Conservation (phyloP, 192 early-diverging fungal species). For the Gryganskiella cystojenkinii region DNA sequence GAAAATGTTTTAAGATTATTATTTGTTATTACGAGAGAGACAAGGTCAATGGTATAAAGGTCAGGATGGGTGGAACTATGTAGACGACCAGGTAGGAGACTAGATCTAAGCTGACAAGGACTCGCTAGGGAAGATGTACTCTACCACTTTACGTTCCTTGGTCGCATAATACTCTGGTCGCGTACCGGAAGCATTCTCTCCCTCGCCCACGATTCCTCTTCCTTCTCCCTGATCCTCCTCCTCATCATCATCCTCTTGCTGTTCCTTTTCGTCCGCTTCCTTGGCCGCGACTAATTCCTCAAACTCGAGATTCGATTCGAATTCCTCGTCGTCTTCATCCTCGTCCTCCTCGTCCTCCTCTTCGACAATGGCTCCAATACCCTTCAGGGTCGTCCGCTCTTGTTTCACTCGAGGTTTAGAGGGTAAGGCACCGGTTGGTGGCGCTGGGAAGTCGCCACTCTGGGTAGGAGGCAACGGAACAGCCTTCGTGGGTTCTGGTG, state of each 20-base stretch:
- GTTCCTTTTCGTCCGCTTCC: conserved; percentile 6
- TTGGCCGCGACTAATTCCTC: conserved; percentile 25
- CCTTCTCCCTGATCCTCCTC: no score
- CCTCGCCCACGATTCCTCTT: conserved; percentile 9
- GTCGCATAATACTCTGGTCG: conserved; percentile 51
- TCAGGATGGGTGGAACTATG: no score
- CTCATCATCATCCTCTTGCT: no score
- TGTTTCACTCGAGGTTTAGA: conserved; percentile 12
- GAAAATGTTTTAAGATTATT: no score
- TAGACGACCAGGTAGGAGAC: no score
- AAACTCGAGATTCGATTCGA: conserved; percentile 22
- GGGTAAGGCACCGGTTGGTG: conserved; percentile 39
- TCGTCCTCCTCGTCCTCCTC: conserved; percentile 34
- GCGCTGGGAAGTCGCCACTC: conserved; percentile 24
- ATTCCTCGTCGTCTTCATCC: conserved; percentile 28
- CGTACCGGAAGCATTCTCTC: not conserved
- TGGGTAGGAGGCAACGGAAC: conserved; percentile 30
- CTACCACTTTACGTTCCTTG: conserved; percentile 43
- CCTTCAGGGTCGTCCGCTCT: not conserved
- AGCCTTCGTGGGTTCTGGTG: conserved; percentile 16
- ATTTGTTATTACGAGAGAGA: no score
- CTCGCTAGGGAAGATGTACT: conserved; percentile 53
- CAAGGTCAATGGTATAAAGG: no score
- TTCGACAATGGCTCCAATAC: conserved; percentile 18
- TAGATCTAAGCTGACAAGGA: conserved; percentile 16